Percentiles rank a stretch among this genome's conserved stretches.
Conservation (phyloP, 202 grass and related monocot genomes). For the Brachypodium distachyon region DNA sequence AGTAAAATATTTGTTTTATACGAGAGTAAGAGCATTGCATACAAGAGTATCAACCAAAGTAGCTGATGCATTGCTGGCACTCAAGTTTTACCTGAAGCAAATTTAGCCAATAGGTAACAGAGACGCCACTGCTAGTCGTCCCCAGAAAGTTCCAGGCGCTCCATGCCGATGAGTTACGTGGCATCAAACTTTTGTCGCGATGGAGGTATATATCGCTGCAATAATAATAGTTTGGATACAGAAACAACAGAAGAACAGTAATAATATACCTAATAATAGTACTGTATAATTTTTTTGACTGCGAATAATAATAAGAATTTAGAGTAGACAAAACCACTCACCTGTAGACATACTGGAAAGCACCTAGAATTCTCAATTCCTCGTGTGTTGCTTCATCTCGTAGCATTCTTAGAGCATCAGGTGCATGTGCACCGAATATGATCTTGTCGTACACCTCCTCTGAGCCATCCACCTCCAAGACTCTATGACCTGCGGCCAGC, state of each 20-base stretch:
- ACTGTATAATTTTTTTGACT: neutral
- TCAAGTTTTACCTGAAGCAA: conserved; percentile 54
- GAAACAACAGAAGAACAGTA: neutral
- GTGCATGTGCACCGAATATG: conserved; percentile 64
- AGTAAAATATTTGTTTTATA: neutral
- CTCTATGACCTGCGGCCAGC: conserved; percentile 34
- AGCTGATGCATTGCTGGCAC: neutral
- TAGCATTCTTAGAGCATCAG: conserved; percentile 71
- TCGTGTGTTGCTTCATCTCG: conserved; percentile 66
- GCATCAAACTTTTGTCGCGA: conserved; percentile 65
- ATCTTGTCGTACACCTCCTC: conserved; percentile 55
- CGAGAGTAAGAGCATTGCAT: neutral
- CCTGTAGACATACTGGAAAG: conserved; percentile 84
- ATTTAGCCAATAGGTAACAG: conserved; percentile 92
- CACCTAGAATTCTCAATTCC: conserved; percentile 59
- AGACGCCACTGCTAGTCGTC: conserved; percentile 46
- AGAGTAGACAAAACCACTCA: neutral
- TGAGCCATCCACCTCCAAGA: conserved; percentile 34
- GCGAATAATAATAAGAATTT: neutral
- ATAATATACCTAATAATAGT: neutral
- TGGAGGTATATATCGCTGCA: conserved; percentile 92
- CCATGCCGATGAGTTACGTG: conserved; percentile 71
- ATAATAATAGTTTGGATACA: neutral
- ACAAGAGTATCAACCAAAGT: neutral
- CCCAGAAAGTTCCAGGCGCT: conserved; percentile 90